A percentile compares a stretch with the other conserved stretches of the same genome.
phyloP scores from a whole-genome alignment of 306 rosid genomes.

The Prunus mongolica region DNA sequence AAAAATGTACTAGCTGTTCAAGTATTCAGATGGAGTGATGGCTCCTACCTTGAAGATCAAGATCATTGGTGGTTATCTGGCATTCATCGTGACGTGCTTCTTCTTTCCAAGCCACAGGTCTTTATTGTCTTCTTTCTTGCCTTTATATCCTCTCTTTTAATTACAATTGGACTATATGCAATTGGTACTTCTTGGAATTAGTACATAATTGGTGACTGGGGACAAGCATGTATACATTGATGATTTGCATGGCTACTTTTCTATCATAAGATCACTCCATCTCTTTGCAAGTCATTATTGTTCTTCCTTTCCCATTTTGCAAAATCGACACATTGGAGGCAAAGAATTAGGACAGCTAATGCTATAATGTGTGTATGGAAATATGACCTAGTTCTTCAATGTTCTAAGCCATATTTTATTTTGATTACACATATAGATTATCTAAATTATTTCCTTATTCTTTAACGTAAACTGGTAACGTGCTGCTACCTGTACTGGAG shows the following conservation, averaged over 20 bases:
- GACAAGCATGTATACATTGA: background rate
- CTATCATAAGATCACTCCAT: background rate
- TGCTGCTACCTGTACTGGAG: constrained; percentile 11
- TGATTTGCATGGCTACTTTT: background rate
- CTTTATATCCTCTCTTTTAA: background rate
- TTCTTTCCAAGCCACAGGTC: constrained; percentile 83
- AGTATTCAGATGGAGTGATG: constrained; percentile 95
- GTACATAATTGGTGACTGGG: background rate
- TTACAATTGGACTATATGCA: background rate
- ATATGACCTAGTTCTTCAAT: background rate
- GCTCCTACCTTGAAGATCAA: constrained; percentile 95
- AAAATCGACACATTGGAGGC: background rate
- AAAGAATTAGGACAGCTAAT: background rate
- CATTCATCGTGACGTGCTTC: constrained; percentile 92
- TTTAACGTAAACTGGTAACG: background rate
- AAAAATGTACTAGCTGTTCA: constrained; percentile 87
- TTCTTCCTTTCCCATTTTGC: background rate
- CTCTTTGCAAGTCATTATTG: background rate
- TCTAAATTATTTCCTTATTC: background rate
- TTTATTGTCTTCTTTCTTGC: constrained; percentile 26
- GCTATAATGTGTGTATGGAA: background rate
- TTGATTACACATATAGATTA: background rate
- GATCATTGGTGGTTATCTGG: constrained; percentile 98
- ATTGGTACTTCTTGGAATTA: background rate
- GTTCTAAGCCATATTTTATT: background rate